A percentile compares a stretch with the other conserved stretches of the same genome.
These are phyloP conservation scores for Rickenella mellea DNA, from an alignment of 768 basidiomycete species.

Conservation along the genomic window DNA sequence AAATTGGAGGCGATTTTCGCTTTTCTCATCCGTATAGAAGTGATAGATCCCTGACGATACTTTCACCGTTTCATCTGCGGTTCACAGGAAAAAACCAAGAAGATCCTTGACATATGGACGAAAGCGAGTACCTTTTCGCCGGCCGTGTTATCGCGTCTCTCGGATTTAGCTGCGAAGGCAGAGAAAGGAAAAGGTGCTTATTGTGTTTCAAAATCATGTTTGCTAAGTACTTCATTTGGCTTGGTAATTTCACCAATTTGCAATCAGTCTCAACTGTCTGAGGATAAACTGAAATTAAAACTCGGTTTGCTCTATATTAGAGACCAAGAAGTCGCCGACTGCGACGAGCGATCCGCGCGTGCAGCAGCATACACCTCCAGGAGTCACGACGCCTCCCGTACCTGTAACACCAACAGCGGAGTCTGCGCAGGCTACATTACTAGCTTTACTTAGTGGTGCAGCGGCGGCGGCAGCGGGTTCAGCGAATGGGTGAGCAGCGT, in stretches of 20 bases:
- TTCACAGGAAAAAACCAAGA: slow-evolving; percentile 89
- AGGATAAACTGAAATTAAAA: slow-evolving; percentile 51
- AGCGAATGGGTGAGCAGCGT: slow-evolving; percentile 27
- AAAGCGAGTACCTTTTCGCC: slow-evolving; percentile 85
- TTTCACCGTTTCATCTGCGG: slow-evolving; percentile 22
- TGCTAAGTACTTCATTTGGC: slow-evolving; percentile 71
- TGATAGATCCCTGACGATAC: slow-evolving; percentile 17
- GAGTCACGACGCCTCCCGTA: slow-evolving; percentile 15
- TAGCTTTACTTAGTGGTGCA: slow-evolving; percentile 64
- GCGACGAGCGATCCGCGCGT: slow-evolving; percentile 12
- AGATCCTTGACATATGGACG: slow-evolving; percentile 96
- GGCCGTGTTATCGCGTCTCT: slow-evolving; percentile 61
- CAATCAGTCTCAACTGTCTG: slow-evolving; percentile 40
- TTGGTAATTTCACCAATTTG: slow-evolving; percentile 47
- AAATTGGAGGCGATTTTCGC: too few relatives aligned
- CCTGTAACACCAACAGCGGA: slow-evolving; percentile 6
- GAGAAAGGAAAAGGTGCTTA: slow-evolving; percentile 94
- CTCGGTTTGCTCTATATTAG: slow-evolving; percentile 49
- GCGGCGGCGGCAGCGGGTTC: slow-evolving; percentile 32
- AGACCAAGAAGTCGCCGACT: slow-evolving; percentile 16
- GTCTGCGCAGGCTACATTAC: slow-evolving; percentile 53
- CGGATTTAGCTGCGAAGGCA: slow-evolving; percentile 54
- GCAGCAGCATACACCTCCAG: slow-evolving; percentile 9
- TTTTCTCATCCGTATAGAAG: slow-evolving; percentile 16
- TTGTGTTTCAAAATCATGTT: slow-evolving; percentile 49